phyloP scores from a whole-genome alignment of 2,329 filamentous ascomycete genomes.

The Fusarium mundagurra region DNA sequence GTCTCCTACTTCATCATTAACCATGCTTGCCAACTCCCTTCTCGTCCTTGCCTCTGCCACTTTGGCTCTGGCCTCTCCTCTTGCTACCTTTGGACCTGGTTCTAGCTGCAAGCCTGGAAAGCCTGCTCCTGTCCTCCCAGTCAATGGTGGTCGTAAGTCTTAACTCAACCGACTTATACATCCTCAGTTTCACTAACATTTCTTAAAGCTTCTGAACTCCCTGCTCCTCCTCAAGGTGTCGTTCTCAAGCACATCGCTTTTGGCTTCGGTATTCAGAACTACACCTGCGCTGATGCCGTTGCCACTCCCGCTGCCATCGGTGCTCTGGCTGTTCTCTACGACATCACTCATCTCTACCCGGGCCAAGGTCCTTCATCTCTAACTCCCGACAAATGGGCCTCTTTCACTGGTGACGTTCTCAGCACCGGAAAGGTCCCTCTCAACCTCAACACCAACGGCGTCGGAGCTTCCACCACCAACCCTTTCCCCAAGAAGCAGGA shows the following conservation, averaged over 20 bases:
- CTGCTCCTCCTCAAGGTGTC: conserved; percentile 50
- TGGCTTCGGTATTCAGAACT: conserved; percentile 75
- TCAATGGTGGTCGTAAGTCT: conserved; percentile 51
- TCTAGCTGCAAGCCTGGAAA: conserved; percentile 30
- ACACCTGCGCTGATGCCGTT: conserved; percentile 63
- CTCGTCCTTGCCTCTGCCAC: conserved; percentile 49
- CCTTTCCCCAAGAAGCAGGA: conserved; percentile 56
- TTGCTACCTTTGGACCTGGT: conserved; percentile 22
- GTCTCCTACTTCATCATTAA: conserved; percentile 13
- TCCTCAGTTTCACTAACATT: conserved; percentile 30
- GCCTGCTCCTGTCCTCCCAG: conserved; percentile 48
- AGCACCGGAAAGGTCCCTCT: conserved; percentile 57
- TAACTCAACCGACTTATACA: neutral
- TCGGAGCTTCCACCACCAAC: conserved; percentile 55
- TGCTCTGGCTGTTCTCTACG: conserved; percentile 69
- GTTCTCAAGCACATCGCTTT: conserved; percentile 65
- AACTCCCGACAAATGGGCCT: conserved; percentile 49
- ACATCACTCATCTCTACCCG: conserved; percentile 63
- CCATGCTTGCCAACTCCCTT: conserved; percentile 49
- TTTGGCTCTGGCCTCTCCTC: conserved; percentile 45
- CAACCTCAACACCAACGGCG: conserved; percentile 52
- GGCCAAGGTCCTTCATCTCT: conserved; percentile 53
- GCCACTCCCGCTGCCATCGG: conserved; percentile 55
- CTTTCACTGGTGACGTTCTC: conserved; percentile 54
- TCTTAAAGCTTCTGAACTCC: conserved; percentile 54